Evolutionary conservation across 371 early-diverging fungal species (phyloP).

Genomic region (Mucor racemosus): DNA sequence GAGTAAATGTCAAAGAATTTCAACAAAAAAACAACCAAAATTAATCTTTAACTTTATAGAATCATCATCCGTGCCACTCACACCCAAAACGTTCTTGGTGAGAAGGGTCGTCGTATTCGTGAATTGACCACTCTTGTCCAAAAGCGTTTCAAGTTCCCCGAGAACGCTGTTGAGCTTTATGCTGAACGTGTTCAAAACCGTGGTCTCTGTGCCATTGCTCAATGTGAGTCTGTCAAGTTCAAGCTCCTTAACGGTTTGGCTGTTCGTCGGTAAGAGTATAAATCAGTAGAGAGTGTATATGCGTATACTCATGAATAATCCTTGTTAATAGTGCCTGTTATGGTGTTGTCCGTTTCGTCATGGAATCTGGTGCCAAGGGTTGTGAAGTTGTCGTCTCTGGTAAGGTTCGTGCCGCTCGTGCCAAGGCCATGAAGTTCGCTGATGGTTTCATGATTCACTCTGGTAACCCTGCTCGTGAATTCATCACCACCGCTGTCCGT

Average conservation of each 20-base stretch:
- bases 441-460: too few relatives aligned
- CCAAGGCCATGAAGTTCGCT: too few relatives aligned
- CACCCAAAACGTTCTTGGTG: too few relatives aligned
- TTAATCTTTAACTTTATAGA: constrained; percentile 20
- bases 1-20: constrained; percentile 58
- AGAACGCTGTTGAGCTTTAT: constrained; percentile 97
- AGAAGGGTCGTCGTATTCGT: too few relatives aligned
- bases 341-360: constrained; percentile 92
- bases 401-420: too few relatives aligned
- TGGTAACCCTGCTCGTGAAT: too few relatives aligned
- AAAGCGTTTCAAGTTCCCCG: constrained; percentile 93
- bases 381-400: too few relatives aligned
- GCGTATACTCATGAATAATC: neutral
- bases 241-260: constrained; percentile 98
- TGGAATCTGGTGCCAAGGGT: too few relatives aligned
- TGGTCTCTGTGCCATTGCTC: constrained; percentile 99
- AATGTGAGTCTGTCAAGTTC: constrained; percentile 98
- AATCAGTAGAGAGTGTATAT: neutral
- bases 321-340: constrained; percentile 84
- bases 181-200: constrained; percentile 99
- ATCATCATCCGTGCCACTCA: constrained; percentile 65
- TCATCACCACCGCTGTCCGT: too few relatives aligned
- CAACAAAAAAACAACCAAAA: neutral
- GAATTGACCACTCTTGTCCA: too few relatives aligned
- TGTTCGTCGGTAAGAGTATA: constrained; percentile 77